These are phyloP conservation scores for Lichtheimia corymbifera DNA, from an alignment of 371 early-diverging fungal genomes.

Conservation along the genomic window DNA sequence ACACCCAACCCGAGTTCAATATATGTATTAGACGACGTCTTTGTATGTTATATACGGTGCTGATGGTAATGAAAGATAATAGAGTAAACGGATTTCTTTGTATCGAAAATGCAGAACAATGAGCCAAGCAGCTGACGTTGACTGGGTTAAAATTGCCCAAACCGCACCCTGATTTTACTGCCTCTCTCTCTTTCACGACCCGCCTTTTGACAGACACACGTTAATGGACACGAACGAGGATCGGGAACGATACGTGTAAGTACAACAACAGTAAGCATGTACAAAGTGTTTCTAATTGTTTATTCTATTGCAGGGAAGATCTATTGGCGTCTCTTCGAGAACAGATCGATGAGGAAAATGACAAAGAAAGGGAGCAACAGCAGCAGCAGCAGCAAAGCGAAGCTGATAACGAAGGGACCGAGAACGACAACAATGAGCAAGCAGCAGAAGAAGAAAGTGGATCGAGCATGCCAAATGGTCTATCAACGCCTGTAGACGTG, in stretches of 20 bases:
- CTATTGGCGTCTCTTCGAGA: slow-evolving; percentile 12
- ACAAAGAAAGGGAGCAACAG: slow-evolving; percentile 3
- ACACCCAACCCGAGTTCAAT: too few species aligned
- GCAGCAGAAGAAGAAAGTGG: background rate
- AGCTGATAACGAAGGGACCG: background rate
- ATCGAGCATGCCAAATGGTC: slow-evolving; percentile 18
- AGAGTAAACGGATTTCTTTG: too few species aligned
- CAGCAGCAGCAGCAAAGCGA: slow-evolving; percentile 2
- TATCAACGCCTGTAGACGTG: slow-evolving; percentile 37
- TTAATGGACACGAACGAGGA: slow-evolving; percentile 10
- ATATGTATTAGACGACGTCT: too few species aligned
- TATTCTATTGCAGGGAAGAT: slow-evolving; percentile 7
- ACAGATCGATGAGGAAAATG: slow-evolving; percentile 6
- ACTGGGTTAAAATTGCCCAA: too few species aligned
- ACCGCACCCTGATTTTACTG: too few species aligned
- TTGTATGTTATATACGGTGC: too few species aligned
- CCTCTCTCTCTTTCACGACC: too few species aligned
- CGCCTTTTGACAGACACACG: too few species aligned
- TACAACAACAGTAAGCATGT: background rate
- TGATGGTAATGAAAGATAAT: too few species aligned
- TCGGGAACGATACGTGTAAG: slow-evolving; percentile 13
- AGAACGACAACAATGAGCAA: background rate
- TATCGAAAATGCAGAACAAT: too few species aligned
- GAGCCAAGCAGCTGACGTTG: too few species aligned
- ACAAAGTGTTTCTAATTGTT: background rate